A percentile compares a stretch with the other conserved stretches of the same genome.
Evolutionary conservation across 1,139 yeast genomes (phyloP).

Genomic region (Saccharomycopsis hybrid): DNA sequence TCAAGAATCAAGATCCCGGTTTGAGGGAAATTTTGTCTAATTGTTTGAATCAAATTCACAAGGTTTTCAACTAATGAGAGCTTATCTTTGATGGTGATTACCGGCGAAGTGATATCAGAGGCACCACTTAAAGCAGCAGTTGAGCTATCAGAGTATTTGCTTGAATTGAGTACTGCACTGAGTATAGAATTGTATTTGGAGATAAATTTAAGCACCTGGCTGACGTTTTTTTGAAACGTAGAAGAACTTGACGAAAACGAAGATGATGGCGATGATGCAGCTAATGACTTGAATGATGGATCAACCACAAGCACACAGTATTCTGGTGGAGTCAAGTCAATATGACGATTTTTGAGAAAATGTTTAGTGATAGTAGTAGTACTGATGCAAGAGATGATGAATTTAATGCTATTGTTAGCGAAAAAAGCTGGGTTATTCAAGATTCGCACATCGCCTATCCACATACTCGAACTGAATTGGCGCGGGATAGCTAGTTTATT

Average conservation of each 20-base stretch:
- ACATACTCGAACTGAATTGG: not conserved
- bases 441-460: not conserved
- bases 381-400: not conserved
- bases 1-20: conserved; percentile 4
- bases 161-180: not conserved
- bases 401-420: not conserved
- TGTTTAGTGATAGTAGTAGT: not conserved
- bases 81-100: conserved; percentile 2
- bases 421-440: conserved; percentile 1
- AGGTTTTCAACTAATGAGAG: conserved; percentile 1
- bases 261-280: not conserved
- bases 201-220: conserved; percentile 2
- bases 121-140: too few relatives aligned
- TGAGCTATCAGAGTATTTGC: not conserved
- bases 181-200: conserved; percentile 2
- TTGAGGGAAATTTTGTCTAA: not conserved
- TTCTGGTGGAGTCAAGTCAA: conserved; percentile 2
- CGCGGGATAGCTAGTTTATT: too few relatives aligned
- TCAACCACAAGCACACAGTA: conserved; percentile 8
- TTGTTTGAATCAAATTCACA: not conserved
- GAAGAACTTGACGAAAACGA: too few relatives aligned
- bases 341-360: not conserved
- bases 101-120: conserved; percentile 9
- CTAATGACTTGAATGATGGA: conserved; percentile 3
- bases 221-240: not conserved